Conservation (phyloP, 83 land plant genomes). For the Thuja plicata region DNA sequence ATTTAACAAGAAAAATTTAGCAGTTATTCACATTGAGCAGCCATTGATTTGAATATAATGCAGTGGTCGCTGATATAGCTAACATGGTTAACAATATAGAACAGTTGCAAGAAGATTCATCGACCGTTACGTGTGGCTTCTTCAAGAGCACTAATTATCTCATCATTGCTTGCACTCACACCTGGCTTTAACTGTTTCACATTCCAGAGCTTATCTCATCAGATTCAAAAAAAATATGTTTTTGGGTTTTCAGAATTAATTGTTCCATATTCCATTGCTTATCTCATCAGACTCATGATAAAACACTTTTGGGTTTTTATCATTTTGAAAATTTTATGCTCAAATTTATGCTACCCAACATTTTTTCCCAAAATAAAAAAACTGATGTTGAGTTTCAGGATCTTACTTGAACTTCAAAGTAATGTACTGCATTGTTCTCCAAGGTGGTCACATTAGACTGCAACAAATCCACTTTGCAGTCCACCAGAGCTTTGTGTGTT, state of each 20-base stretch:
- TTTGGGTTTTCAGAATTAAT: no score
- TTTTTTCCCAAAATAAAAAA: background rate
- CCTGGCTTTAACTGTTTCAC: conserved; percentile 20
- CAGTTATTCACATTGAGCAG: background rate
- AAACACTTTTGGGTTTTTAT: no score
- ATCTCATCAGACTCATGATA: no score
- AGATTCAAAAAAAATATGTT: background rate
- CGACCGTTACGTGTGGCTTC: conserved; percentile 17
- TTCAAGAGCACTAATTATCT: conserved; percentile 22
- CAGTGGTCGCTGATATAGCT: background rate
- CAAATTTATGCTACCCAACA: background rate
- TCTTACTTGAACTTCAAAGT: conserved; percentile 42
- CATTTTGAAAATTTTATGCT: no score
- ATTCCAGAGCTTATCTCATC: background rate
- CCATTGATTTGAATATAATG: background rate
- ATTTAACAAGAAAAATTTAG: background rate
- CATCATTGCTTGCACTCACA: conserved; percentile 18
- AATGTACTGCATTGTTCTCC: conserved; percentile 35
- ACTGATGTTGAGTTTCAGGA: background rate
- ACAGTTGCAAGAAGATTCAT: background rate
- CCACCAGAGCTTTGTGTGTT: conserved; percentile 37
- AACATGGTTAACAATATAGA: no score
- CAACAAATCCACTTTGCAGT: conserved; percentile 46
- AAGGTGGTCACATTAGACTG: conserved; percentile 55
- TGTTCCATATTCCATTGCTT: no score